Percentiles rank a stretch among this genome's conserved stretches.
These are phyloP conservation scores for Agrostemma githago DNA, from an alignment of 148 eudicot species.

Conservation along the genomic window DNA sequence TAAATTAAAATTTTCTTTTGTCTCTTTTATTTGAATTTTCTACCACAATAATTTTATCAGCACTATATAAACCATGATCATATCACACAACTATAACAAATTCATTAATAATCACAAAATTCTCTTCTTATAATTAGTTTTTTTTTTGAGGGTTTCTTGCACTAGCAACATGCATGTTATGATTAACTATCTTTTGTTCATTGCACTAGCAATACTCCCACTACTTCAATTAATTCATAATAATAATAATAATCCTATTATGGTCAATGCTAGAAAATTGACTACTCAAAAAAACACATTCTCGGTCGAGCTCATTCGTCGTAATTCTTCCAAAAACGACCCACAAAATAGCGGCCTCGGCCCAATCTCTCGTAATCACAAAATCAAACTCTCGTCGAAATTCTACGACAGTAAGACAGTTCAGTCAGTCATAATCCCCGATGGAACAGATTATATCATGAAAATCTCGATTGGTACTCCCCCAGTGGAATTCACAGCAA, in stretches of 20 bases:
- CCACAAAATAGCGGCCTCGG: not conserved
- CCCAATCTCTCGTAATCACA: conserved; percentile 7
- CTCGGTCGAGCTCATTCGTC: conserved; percentile 11
- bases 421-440: not conserved
- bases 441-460: conserved; percentile 16
- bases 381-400: not conserved
- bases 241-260: not conserved
- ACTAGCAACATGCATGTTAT: not conserved
- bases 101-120: not conserved
- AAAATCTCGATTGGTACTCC: conserved; percentile 29
- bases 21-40: not conserved
- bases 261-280: conserved; percentile 10
- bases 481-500: conserved; percentile 17
- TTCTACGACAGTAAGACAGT: not conserved
- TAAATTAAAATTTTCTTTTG: too few species aligned
- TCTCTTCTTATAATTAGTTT: not conserved
- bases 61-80: not conserved
- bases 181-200: not conserved
- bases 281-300: not conserved
- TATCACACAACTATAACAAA: not conserved
- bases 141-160: not conserved
- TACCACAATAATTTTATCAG: not conserved
- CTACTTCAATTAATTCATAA: not conserved
- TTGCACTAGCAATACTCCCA: not conserved
- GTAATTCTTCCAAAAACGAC: not conserved